phyloP scores from a whole-genome alignment of 768 basidiomycete species.

The Cystoderma amianthinum region DNA sequence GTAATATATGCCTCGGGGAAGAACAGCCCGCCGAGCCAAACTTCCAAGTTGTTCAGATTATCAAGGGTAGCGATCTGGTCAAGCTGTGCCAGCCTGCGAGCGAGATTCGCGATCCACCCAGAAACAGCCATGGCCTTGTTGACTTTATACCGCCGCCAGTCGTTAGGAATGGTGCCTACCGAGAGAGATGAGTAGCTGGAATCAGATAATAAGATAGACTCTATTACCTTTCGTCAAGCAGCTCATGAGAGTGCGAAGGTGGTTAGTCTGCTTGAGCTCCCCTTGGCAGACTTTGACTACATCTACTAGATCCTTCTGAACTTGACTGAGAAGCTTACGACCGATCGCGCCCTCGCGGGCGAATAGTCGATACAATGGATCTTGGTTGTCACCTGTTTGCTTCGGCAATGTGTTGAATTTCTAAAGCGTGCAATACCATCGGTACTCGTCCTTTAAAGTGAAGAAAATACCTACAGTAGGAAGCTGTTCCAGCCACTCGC shows the following conservation, averaged over 20 bases:
- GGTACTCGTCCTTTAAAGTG: background rate
- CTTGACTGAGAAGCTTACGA: constrained; percentile 58
- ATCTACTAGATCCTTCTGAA: constrained; percentile 75
- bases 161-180: constrained; percentile 80
- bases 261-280: constrained; percentile 91
- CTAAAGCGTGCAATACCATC: constrained; percentile 34
- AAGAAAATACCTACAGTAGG: constrained; percentile 52
- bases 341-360: constrained; percentile 82
- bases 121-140: constrained; percentile 74
- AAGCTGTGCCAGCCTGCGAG: constrained; percentile 77
- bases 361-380: constrained; percentile 87
- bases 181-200: constrained; percentile 1
- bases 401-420: constrained; percentile 58
- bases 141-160: constrained; percentile 90
- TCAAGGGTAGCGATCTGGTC: constrained; percentile 61
- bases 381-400: constrained; percentile 63
- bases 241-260: constrained; percentile 87
- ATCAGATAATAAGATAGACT: background rate
- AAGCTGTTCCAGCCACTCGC: constrained; percentile 74
- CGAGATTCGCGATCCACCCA: constrained; percentile 81
- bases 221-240: constrained; percentile 76
- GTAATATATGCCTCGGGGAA: constrained; percentile 97
- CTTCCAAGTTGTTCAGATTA: constrained; percentile 62
- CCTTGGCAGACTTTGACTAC: constrained; percentile 84
- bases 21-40: constrained; percentile 93